Percentiles rank a stretch among this genome's conserved stretches.
Conservation (phyloP, 805 yeast species). For the Suhomyces emberorum region DNA sequence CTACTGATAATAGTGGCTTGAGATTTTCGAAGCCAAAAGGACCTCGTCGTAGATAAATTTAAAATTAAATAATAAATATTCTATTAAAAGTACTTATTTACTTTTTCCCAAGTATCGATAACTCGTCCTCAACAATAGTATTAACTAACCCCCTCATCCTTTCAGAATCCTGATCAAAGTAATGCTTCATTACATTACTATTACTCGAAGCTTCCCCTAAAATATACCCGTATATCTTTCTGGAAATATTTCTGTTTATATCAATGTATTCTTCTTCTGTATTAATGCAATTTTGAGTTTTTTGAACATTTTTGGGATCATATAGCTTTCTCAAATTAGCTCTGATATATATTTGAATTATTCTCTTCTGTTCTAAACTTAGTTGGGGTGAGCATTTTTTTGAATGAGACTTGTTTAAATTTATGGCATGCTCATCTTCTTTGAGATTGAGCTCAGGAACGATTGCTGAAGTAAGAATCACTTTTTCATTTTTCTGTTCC, state of each 20-base stretch:
- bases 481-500: too few species aligned
- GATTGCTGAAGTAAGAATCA: too few species aligned
- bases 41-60: slow-evolving; percentile 57
- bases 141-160: slow-evolving; percentile 22
- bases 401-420: too few species aligned
- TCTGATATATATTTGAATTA: slow-evolving; percentile 57
- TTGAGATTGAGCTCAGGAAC: too few species aligned
- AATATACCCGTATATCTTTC: slow-evolving; percentile 48
- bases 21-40: slow-evolving; percentile 63
- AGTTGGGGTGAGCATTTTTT: slow-evolving; percentile 18
- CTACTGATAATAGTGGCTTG: slow-evolving; percentile 17
- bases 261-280: slow-evolving; percentile 47
- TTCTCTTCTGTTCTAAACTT: slow-evolving; percentile 45
- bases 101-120: slow-evolving; percentile 5
- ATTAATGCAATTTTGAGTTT: slow-evolving; percentile 27
- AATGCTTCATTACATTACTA: too few species aligned
- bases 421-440: too few species aligned
- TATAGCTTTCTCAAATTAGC: slow-evolving; percentile 49
- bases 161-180: too few species aligned
- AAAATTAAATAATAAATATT: too few species aligned
- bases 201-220: slow-evolving; percentile 4
- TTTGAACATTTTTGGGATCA: slow-evolving; percentile 17
- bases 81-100: too few species aligned
- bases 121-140: slow-evolving; percentile 20
- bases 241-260: slow-evolving; percentile 61